Conservation (phyloP, 2,329 filamentous ascomycete species). For the Pseudocercospora fijiensis region DNA sequence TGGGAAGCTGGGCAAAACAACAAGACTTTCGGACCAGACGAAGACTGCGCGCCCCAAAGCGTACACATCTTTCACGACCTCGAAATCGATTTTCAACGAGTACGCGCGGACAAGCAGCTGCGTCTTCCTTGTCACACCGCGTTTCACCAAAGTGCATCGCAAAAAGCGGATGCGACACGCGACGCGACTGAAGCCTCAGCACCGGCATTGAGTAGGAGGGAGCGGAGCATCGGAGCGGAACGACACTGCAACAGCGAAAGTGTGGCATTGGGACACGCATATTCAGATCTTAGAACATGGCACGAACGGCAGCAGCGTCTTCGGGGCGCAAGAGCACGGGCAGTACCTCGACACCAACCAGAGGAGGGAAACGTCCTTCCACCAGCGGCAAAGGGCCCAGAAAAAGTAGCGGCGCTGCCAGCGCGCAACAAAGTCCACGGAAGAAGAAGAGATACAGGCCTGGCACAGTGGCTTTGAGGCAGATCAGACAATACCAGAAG, state of each 20-base stretch:
- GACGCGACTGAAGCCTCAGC: neutral
- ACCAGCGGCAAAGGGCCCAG: constrained; percentile 26
- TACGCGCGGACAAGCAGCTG: neutral
- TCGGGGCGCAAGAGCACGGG: constrained; percentile 15
- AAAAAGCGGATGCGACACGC: constrained; percentile 9
- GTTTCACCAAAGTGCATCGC: neutral
- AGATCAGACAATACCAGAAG: constrained; percentile 98
- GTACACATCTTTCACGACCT: neutral
- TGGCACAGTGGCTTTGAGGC: constrained; percentile 91
- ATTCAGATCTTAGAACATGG: constrained; percentile 2
- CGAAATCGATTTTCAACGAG: neutral
- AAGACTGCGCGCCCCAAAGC: neutral
- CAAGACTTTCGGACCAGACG: neutral
- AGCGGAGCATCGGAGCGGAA: neutral
- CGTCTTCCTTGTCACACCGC: neutral
- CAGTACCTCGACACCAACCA: constrained; percentile 10
- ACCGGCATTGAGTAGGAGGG: neutral
- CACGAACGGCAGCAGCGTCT: constrained; percentile 14
- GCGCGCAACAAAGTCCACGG: constrained; percentile 22
- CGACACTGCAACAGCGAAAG: neutral
- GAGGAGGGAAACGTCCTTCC: constrained; percentile 30
- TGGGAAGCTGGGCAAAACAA: constrained; percentile 7
- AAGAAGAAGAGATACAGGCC: constrained; percentile 46
- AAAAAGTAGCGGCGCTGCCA: constrained; percentile 17
- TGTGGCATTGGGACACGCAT: neutral